Conservation (phyloP, 139 green algal genomes). For the Coccomyxa sp. region DNA sequence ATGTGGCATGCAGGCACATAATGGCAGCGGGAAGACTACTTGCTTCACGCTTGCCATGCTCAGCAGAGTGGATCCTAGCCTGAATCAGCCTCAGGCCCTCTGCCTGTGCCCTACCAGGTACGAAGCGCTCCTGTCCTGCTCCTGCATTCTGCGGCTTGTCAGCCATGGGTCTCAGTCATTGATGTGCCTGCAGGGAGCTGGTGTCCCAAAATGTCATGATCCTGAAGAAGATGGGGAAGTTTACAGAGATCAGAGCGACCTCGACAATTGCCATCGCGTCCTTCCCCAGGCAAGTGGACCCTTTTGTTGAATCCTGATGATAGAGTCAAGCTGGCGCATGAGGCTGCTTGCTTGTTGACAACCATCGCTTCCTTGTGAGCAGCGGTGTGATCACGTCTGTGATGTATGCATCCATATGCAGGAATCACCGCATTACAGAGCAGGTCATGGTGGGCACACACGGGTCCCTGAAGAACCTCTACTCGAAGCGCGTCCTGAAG, state of each 20-base stretch:
- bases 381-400: too few relatives aligned
- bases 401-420: conserved; percentile 11
- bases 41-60: conserved; percentile 99
- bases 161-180: neutral
- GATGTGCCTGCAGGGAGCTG: conserved; percentile 67
- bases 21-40: conserved; percentile 97
- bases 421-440: conserved; percentile 19
- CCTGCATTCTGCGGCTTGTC: neutral
- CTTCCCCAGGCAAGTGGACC: neutral
- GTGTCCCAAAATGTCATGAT: conserved; percentile 91
- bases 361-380: too few relatives aligned
- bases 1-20: conserved; percentile 92
- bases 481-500: conserved; percentile 69
- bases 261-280: conserved; percentile 21
- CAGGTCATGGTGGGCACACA: conserved; percentile 96
- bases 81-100: conserved; percentile 81
- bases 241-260: conserved; percentile 12
- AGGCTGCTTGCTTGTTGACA: too few relatives aligned
- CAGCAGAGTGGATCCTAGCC: conserved; percentile 73
- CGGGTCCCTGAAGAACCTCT: conserved; percentile 89
- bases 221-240: conserved; percentile 83
- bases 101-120: conserved; percentile 92
- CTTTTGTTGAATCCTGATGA: too few relatives aligned
- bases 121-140: neutral
- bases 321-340: too few relatives aligned